These are phyloP conservation scores for Echeveria elegans DNA, from an alignment of 164 flowering plant genomes.

Conservation along the genomic window DNA sequence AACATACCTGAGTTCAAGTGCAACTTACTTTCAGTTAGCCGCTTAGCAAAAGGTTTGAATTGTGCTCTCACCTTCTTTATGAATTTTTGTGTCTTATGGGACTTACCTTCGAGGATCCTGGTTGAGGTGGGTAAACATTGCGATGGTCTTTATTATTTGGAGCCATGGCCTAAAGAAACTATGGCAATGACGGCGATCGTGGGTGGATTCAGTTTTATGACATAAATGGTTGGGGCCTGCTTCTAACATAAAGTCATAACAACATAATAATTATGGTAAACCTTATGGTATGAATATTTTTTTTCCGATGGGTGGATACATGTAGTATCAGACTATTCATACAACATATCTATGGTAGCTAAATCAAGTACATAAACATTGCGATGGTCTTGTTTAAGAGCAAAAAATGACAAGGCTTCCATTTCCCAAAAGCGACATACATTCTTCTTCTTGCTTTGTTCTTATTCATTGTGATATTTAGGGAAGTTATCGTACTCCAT, in stretches of 20 bases:
- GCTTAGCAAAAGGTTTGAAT: background rate
- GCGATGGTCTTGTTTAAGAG: background rate
- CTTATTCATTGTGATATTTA: background rate
- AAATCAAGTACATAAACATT: no score
- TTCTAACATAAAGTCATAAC: background rate
- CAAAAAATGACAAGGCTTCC: background rate
- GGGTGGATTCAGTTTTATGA: background rate
- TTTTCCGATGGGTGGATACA: no score
- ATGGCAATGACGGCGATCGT: background rate
- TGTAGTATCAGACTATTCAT: no score
- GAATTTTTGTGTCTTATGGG: background rate
- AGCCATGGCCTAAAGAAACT: background rate
- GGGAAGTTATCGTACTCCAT: background rate
- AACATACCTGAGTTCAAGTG: background rate
- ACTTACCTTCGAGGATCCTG: background rate
- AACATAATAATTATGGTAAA: background rate
- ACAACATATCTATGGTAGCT: no score
- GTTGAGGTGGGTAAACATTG: background rate
- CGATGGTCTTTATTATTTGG: background rate
- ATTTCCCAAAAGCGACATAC: background rate
- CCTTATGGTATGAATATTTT: no score
- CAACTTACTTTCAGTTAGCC: background rate
- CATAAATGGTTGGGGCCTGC: background rate
- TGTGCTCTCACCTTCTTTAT: background rate
- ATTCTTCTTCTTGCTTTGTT: background rate